Evolutionary conservation across 176 grass and related monocot genomes (phyloP).

Genomic region (Phoenix dactylifera): DNA sequence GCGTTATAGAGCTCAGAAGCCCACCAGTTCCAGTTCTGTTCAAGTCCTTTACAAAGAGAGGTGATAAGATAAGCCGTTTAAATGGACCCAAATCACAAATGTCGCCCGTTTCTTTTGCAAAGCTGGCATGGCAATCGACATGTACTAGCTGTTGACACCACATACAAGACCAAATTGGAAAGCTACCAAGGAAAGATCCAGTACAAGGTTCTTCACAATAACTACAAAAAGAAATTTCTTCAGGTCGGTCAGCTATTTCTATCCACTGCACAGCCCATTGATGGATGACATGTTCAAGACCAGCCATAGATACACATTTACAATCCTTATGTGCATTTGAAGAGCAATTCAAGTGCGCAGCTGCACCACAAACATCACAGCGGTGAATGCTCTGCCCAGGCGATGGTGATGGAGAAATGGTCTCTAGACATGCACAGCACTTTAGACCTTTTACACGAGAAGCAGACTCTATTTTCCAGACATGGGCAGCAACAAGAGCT

Average conservation of each 20-base stretch:
- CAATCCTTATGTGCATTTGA: conserved; percentile 73
- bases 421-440: conserved; percentile 70
- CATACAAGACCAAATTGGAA: conserved; percentile 82
- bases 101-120: conserved; percentile 70
- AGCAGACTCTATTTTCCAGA: conserved; percentile 50
- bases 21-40: conserved; percentile 43
- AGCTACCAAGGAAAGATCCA: conserved; percentile 48
- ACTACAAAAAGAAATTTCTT: conserved; percentile 69
- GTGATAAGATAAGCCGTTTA: conserved; percentile 60
- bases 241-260: conserved; percentile 41
- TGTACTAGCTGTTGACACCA: conserved; percentile 79
- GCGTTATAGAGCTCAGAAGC: conserved; percentile 58
- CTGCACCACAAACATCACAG: conserved; percentile 68
- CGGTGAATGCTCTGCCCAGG: conserved; percentile 31
- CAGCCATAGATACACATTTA: conserved; percentile 75
- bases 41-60: conserved; percentile 68
- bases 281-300: conserved; percentile 56
- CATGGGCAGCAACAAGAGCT: conserved; percentile 52
- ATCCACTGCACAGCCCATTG: conserved; percentile 84
- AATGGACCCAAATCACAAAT: conserved; percentile 72
- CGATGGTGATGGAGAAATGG: conserved; percentile 39
- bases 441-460: conserved; percentile 52
- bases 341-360: conserved; percentile 60
- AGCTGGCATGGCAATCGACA: conserved; percentile 74
- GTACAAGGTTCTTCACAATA: conserved; percentile 78